Percentiles rank a stretch among this genome's conserved stretches.
Conservation (phyloP, 371 early-diverging fungal genomes). For the Apophysomyces sp. region DNA sequence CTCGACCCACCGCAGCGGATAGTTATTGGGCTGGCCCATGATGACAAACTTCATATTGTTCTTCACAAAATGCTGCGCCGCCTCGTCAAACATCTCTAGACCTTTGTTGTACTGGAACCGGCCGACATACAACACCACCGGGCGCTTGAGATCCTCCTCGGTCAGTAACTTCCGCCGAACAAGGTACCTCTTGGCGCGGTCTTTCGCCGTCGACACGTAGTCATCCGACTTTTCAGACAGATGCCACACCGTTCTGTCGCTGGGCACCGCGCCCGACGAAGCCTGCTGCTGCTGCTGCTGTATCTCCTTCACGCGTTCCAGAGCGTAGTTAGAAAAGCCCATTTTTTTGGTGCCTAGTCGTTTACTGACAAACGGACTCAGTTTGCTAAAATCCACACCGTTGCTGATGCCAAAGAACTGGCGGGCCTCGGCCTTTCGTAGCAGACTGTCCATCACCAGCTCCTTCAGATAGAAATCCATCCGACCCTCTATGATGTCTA, state of each 20-base stretch:
- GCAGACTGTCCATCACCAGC: conserved; percentile 53
- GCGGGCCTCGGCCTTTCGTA: conserved; percentile 45
- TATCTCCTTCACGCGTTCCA: conserved; percentile 17
- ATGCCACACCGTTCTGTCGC: conserved; percentile 12
- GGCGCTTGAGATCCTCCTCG: conserved; percentile 44
- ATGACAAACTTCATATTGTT: conserved; percentile 54
- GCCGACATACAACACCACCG: conserved; percentile 59
- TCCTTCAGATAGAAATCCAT: conserved; percentile 63
- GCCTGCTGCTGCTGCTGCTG: no score
- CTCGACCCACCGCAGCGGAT: conserved; percentile 43
- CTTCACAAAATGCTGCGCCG: conserved; percentile 32
- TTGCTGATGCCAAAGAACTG: conserved; percentile 66
- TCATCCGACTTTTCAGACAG: conserved; percentile 22
- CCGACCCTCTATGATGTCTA: conserved; percentile 59
- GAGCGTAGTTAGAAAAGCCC: conserved; percentile 41
- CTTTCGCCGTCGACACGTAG: conserved; percentile 45
- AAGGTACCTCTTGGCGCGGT: conserved; percentile 54
- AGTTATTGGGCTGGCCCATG: conserved; percentile 63
- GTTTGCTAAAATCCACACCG: conserved; percentile 52
- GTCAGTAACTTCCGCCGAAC: conserved; percentile 42
- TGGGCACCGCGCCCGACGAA: neutral
- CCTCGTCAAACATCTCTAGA: conserved; percentile 49
- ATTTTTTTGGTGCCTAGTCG: conserved; percentile 32
- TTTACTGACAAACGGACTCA: conserved; percentile 55
- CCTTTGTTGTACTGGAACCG: conserved; percentile 67